Evolutionary conservation across 352 stramenopile genomes (phyloP), one percentile per base, ranked within the genome.

Genomic region (Phytophthora palmivora): DNA sequence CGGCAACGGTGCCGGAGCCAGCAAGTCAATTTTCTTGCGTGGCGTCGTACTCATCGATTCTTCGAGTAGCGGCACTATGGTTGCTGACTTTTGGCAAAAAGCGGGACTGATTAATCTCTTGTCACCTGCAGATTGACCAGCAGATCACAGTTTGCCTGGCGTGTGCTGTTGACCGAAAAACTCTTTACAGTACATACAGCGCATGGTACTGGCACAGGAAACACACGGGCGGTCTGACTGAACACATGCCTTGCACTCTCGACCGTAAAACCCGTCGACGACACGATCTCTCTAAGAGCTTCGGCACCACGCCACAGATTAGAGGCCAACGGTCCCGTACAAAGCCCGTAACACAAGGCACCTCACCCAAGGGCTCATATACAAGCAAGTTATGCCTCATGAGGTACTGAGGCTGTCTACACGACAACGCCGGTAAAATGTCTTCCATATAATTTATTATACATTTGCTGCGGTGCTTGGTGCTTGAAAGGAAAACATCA

Each of bases 1-100:
- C 18, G 32, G 60, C 9, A 53, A 45, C 15, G 60, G 53, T 18
- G 60, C 52, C 15, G 60, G 60, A 1, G 60, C 60, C 53, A 69
- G 46, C 45, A 69, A 63, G 53, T 64, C 60, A 32, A 69, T 69
- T 37, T 69, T 69, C 60, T 69, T 69, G 45, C 53, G 44, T 30
- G 60, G 60, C 39, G 60, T 69, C 34, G 53, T 37, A 39, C 33
- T 64, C 60, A 69, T 69, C 37, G 60, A 26, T 54, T 69, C 60
- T 63, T 64, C 60, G 46, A 69, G 60, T 69, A 69, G 52, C 53
- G 60, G 60, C 39, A 69, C 52, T 48, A 69, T 71, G 56, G 56
- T 67, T 71, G 56, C 56, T 57, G 36, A 43, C 55, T 60, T 46
- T 55, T 44, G 30, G 21, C 14, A 26, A 45, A 66, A 70, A 58